Base-by-base conservation (phyloP, 2,329 filamentous ascomycete species). In the Cytospora schulzeri region DNA sequence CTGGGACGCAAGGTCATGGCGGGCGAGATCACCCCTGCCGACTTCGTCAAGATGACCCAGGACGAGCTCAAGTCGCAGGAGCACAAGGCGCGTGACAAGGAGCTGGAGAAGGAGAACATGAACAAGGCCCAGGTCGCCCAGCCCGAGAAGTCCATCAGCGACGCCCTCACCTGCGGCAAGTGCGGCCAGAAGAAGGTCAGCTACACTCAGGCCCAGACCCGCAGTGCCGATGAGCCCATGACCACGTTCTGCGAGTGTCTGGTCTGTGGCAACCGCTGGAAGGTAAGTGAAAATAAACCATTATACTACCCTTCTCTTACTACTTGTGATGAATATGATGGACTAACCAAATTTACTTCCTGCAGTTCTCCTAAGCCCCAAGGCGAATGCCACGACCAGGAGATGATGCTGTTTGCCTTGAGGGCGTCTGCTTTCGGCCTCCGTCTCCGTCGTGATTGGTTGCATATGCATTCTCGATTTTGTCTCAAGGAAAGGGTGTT, bases 151-250 rank as follows among this genome's bases (percentile, higher is more conserved):
- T 93, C 90, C 74, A 92, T 97, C 79, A 93, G 89, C 75, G 90
- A 91, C 75, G 91, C 89, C 64, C 84, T 98, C 73, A 89, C 92
- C 78, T 99, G 95, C 80, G 87, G 92, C 73, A 93, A 93, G 77
- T 99, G 95, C 79, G 91, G 91, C 72, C 85, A 96, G 84, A 93
- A 91, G 82, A 93, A 92, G 83, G 95, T 98, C 74, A 93, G 90
- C 77, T 99, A 99, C 79, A 92, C 88, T 57, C 95, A 99, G 80
- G 95, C 95, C 5, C 95, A 99, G 83, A 99, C 95, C 19, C 86
- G 95, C 69, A 91, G 88, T 80, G 95, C 95, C 69, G 95, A 99
- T 85, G 95, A 98, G 80, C 94, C 94, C 70, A 91, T 91, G 88
- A 91, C 88, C 67, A 91, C 88, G 41, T 91, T 91, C 76, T 91